These are phyloP conservation scores for Xylariaceae sp. DNA, from an alignment of 2,329 filamentous ascomycete genomes.

Conservation along the genomic window DNA sequence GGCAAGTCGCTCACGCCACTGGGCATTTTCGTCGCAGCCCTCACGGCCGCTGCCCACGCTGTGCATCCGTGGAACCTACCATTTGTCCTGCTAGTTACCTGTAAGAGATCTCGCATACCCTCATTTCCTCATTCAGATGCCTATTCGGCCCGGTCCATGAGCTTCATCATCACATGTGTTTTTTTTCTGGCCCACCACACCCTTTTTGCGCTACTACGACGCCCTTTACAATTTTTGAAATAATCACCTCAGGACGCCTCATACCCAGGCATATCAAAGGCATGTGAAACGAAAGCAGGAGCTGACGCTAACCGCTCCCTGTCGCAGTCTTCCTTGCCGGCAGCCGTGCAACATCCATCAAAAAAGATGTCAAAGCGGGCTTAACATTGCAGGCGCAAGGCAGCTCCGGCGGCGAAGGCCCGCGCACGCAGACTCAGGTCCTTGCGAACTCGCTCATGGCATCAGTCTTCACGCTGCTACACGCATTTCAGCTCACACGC, in stretches of 20 bases:
- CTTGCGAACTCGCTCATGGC: conserved; percentile 83
- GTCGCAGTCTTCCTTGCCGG: conserved; percentile 88
- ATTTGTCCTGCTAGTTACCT: conserved; percentile 74
- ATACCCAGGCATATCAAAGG: too few relatives aligned
- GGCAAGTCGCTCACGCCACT: conserved; percentile 74
- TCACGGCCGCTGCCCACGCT: conserved; percentile 77
- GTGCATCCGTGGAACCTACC: conserved; percentile 92
- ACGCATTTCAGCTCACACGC: conserved; percentile 55
- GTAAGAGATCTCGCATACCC: too few relatives aligned
- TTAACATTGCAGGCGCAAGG: conserved; percentile 77
- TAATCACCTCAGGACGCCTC: too few relatives aligned
- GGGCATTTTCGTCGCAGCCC: conserved; percentile 66
- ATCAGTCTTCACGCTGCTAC: conserved; percentile 58
- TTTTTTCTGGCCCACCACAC: too few relatives aligned
- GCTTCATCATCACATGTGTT: too few relatives aligned
- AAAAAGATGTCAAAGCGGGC: conserved; percentile 78
- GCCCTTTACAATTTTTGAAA: too few relatives aligned
- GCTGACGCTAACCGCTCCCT: too few relatives aligned
- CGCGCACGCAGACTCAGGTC: conserved; percentile 81
- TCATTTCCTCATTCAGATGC: too few relatives aligned
- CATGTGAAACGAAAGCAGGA: too few relatives aligned
- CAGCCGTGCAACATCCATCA: conserved; percentile 80
- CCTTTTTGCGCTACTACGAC: too few relatives aligned
- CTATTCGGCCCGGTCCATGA: too few relatives aligned
- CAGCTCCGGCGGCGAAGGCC: conserved; percentile 70